Base-by-base conservation (phyloP, 1,139 yeast genomes). In the Suhomyces chickasaworum region DNA sequence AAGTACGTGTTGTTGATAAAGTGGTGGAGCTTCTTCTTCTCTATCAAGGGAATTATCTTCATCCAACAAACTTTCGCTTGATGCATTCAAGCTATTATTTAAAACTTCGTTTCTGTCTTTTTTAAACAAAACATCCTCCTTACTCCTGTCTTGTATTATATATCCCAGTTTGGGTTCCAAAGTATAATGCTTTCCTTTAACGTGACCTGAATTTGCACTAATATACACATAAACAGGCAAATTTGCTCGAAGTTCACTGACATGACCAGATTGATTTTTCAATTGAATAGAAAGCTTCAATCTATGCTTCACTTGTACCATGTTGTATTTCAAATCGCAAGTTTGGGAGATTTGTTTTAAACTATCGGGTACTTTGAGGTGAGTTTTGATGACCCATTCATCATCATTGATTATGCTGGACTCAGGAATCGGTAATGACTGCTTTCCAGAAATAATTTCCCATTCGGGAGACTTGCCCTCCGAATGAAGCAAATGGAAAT, bases 201-300 rank as follows among this genome's bases (percentile, higher is more conserved):
- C 75, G 33, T 69, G 69, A 4, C 83, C 83, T 18, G 63, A 48
- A 41, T 71, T 72, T 3, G 86, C 80, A 42, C 84, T 80, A 7
- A 83, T 69, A 57, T 81, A 86, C 7, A 86, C 61, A 32, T 69
- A 71, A 2, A 86, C 70, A 0, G 91, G 90, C 41, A 86, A 64
- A 38, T 85, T 82, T 2, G 90, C 88, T 39, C 89, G 68, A 25
- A 85, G 65, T 63, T 86, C 91, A 49, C 87, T 82, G 6, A 78
- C 71, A 57, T 83, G 87, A 1, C 89, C 88, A 50, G 77, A 82
- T 2, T 79, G 70, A 57, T 84, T 85, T 23, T 76, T 68, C 38
- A 86, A 62, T 45, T 78, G 79, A 21, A 85, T 75, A 3, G 74
- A 73, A 17, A 84, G 66, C 48, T 84, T 76, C 38, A 86, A 59